Base-by-base conservation (phyloP, 2,329 filamentous ascomycete genomes). In the Ceratocystis harringtonii region DNA sequence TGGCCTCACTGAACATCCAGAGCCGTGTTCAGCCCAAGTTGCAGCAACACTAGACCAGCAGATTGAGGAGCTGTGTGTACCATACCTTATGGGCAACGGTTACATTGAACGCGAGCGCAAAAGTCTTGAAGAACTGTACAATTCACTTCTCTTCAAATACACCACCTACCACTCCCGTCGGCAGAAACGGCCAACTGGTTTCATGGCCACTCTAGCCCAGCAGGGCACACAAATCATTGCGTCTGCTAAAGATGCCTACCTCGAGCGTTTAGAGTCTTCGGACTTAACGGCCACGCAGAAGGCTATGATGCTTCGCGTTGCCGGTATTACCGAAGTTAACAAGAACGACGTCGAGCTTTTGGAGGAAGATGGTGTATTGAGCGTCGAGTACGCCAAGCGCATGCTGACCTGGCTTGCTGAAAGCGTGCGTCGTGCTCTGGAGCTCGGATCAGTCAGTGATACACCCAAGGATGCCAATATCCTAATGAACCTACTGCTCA, bases 401-500 rank as follows among this genome's bases (percentile, higher is more conserved):
- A 99, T 99, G 92, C 82, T 99, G 68, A 95, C 90, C 73, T 99
- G 94, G 94, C 79, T 99, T 50, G 94, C 94, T 1, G 94, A 99
- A 78, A 91, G 90, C 68, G 92, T 99, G 28, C 89, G 94, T 48
- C 82, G 94, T 69, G 90, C 91, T 0, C 80, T 99, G 8, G 94
- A 99, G 74, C 80, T 99, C n/a, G 91, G 89, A 28, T 87, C 89
- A 28, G 86, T 86, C 63, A 87, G 82, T 66, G 94, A 99, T 70
- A 96, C 91, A 3, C 90, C 94, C 17, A 97, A 95, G 74, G 94
- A 99, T 74, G 90, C 97, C 65, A 88, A 87, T 58, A 85, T 90
- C 68, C 81, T 97, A 28, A 81, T 96, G 43, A 88, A 87, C 72
- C 81, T 97, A 28, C 81, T 99, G 1, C 82, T 97, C 61, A 85